Evolutionary conservation across 768 basidiomycete genomes (phyloP).

Genomic region (Leccinum imitatum): DNA sequence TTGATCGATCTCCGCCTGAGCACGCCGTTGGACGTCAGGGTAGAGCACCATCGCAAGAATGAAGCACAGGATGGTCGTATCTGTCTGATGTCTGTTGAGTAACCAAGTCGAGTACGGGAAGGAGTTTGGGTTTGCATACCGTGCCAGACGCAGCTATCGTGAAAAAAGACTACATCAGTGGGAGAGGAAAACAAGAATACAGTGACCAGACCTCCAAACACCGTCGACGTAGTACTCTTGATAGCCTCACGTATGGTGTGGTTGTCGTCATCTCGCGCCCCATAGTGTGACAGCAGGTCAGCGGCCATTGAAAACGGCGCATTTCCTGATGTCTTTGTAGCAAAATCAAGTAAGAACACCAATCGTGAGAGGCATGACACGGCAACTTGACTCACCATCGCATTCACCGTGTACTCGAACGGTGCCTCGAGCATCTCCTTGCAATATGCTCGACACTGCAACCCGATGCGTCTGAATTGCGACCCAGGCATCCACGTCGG

Average conservation of each 20-base stretch:
- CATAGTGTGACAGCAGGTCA: slow-evolving; percentile 1
- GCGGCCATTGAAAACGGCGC: background rate
- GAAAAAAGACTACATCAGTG: background rate
- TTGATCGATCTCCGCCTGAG: slow-evolving; percentile 28
- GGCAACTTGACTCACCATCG: background rate
- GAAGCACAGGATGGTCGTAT: slow-evolving; percentile 16
- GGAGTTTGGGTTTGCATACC: background rate
- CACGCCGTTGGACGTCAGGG: slow-evolving; percentile 28
- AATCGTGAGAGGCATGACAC: background rate
- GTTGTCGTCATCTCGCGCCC: background rate
- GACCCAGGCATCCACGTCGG: slow-evolving; percentile 12
- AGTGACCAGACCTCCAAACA: slow-evolving; percentile 7
- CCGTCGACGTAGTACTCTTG: background rate
- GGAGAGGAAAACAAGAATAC: background rate
- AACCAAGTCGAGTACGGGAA: background rate
- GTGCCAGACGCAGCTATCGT: background rate
- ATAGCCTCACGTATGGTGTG: background rate
- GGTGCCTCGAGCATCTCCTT: slow-evolving; percentile 19
- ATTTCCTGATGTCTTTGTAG: slow-evolving; percentile 1
- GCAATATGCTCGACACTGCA: slow-evolving; percentile 15
- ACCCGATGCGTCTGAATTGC: background rate
- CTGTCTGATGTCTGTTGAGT: slow-evolving; percentile 9
- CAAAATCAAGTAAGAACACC: background rate
- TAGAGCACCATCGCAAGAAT: slow-evolving; percentile 27
- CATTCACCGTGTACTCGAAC: background rate